A percentile compares a stretch with the other conserved stretches of the same genome.
phyloP scores from a whole-genome alignment of 2,329 filamentous ascomycete genomes.

The Epichloe brachyelytri region DNA sequence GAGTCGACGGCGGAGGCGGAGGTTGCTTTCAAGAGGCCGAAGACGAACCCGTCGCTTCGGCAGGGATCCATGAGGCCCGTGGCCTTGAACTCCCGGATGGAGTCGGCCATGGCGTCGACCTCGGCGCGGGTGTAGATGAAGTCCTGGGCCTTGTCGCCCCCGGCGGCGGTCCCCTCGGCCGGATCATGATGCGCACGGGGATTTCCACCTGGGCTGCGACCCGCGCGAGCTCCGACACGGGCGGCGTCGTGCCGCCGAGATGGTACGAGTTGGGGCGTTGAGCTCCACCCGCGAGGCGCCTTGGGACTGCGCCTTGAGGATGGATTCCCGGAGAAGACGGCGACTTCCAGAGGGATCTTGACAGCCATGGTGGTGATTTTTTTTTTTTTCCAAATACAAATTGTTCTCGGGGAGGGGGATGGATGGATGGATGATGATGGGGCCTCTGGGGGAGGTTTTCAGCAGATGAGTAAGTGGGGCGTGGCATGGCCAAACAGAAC shows the following conservation, averaged over 20 bases:
- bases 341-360: constrained; percentile 33
- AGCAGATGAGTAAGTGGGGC: no score
- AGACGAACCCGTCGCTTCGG: constrained; percentile 43
- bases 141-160: constrained; percentile 17
- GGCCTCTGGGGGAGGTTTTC: no score
- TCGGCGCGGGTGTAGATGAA: constrained; percentile 37
- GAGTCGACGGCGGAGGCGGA: no score
- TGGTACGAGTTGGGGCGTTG: constrained; percentile 38
- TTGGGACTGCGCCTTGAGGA: constrained; percentile 24
- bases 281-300: constrained; percentile 41
- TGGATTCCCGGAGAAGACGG: constrained; percentile 36
- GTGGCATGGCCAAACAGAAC: no score
- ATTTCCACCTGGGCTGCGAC: constrained; percentile 18
- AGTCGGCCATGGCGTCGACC: constrained; percentile 27
- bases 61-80: constrained; percentile 23
- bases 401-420: no score
- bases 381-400: background rate
- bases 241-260: constrained; percentile 38
- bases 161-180: constrained; percentile 25
- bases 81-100: constrained; percentile 25
- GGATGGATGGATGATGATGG: no score
- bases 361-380: background rate
- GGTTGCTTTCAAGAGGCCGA: constrained; percentile 33
- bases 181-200: constrained; percentile 42
- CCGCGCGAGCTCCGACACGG: constrained; percentile 23